Evolutionary conservation across 2,329 filamentous ascomycete species (phyloP).

Genomic region (Sodiomyces alkalinus): DNA sequence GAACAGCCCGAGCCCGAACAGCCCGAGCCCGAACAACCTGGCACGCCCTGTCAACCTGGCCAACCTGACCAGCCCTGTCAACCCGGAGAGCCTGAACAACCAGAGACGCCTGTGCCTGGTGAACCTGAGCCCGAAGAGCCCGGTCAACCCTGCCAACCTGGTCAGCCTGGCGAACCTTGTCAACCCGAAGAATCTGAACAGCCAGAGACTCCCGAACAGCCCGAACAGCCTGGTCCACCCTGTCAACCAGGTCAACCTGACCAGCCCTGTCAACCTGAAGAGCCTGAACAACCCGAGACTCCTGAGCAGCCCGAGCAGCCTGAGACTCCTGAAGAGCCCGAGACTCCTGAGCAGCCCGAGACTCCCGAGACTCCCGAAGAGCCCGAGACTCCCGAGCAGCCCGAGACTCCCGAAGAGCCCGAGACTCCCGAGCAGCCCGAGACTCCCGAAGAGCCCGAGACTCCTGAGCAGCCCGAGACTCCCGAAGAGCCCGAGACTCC

Average conservation of each 20-base stretch:
- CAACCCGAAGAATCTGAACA: not conserved
- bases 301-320: not conserved
- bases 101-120: not conserved
- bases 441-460: not conserved
- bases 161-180: not conserved
- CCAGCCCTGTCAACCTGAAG: not conserved
- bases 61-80: not conserved
- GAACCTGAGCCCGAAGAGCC: not conserved
- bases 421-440: not conserved
- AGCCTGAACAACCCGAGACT: no score
- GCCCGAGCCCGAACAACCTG: not conserved
- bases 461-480: not conserved
- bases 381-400: not conserved
- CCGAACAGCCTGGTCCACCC: slow-evolving; percentile 1
- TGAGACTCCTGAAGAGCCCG: not conserved
- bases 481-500: not conserved
- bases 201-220: not conserved
- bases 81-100: not conserved
- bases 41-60: not conserved
- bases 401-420: not conserved
- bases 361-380: not conserved
- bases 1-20: not conserved
- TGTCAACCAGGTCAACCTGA: not conserved
- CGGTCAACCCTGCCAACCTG: not conserved
- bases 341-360: not conserved